phyloP scores from a whole-genome alignment of 495 filamentous ascomycete species.

The Penicillium desertorum region DNA sequence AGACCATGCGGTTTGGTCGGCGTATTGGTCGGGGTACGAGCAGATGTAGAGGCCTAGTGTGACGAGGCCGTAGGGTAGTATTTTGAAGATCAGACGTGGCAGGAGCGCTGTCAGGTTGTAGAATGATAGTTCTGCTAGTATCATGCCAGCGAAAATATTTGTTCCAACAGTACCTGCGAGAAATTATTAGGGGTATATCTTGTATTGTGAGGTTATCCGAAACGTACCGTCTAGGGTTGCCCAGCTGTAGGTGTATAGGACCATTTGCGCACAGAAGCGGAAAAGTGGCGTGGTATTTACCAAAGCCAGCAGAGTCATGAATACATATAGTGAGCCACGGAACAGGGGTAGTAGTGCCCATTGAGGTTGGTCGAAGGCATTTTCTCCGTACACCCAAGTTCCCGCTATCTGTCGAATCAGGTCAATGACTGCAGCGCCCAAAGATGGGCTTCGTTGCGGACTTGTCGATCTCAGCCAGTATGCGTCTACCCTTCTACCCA shows the following conservation, averaged over 20 bases:
- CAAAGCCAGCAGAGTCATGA: constrained; percentile 14
- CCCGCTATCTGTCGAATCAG: constrained; percentile 1
- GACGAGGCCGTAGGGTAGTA: constrained; percentile 12
- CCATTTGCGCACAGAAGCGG: constrained; percentile 12
- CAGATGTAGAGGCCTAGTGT: constrained; percentile 13
- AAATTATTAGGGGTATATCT: not conserved
- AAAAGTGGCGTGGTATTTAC: constrained; percentile 16
- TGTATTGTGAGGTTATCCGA: not conserved
- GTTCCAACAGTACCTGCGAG: constrained; percentile 8
- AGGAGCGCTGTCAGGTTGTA: constrained; percentile 5
- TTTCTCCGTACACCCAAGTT: constrained; percentile 15
- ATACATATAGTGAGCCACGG: constrained; percentile 18
- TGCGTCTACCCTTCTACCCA: constrained; percentile 15
- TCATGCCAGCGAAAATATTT: constrained; percentile 20
- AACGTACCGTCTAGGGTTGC: constrained; percentile 11
- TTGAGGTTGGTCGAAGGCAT: constrained; percentile 18
- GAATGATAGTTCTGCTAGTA: constrained; percentile 15
- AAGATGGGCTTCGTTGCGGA: constrained; percentile 10
- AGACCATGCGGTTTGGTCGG: constrained; percentile 16
- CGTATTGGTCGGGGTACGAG: constrained; percentile 14
- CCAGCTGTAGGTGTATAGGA: constrained; percentile 13
- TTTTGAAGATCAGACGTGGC: constrained; percentile 1
- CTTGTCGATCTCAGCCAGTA: constrained; percentile 14
- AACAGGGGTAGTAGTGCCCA: constrained; percentile 15
- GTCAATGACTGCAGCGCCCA: constrained; percentile 6